Evolutionary conservation across 2,329 filamentous ascomycete species (phyloP), one percentile per base, ranked within the genome.

Genomic region (Phialophora tarda): DNA sequence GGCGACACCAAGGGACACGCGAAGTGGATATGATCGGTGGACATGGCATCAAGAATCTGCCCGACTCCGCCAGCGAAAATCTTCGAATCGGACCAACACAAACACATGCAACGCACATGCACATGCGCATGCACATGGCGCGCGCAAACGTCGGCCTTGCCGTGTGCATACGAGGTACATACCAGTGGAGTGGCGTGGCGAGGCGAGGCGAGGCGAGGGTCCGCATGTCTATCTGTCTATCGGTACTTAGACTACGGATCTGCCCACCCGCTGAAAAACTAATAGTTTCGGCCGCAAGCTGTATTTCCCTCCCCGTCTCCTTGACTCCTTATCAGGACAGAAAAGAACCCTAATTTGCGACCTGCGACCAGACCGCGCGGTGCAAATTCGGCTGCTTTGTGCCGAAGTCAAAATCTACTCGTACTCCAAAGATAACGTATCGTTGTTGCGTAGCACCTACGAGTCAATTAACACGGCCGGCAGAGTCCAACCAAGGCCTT

Each of bases 271-370:
- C n/a, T n/a, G n/a, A n/a, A n/a, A n/a, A n/a, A n/a, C n/a, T n/a
- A n/a, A n/a, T n/a, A n/a, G 26, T 26, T 26, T 51, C 47, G 47
- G 47, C 47, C 47, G 47, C 47, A 51, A 51, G 34, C 34, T 41
- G 34, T 17, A 17, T 26, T 26, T 26, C 5, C 3, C 26, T 26
- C 26, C 26, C 26, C 26, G 26, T 26, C 2, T 3, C 26, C 34
- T 17, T 17, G 34, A 17, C 34, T 41, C 34, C 34, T 41, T 41
- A 14, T 41, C 12, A 17, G 17, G 17, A 14, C n/a, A 21, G n/a
- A 51, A 1, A 2, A 7, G 28, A 30, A 51, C 5, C 21, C 47
- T 23, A 51, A 23, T 26, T 11, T 51, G 7, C 26, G 26, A 30
- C 7, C 7, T 8, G 21, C 47, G 12, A 51, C 7, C 11, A 4